phyloP scores from a whole-genome alignment of 2,329 filamentous ascomycete species.

The Fusarium musae region DNA sequence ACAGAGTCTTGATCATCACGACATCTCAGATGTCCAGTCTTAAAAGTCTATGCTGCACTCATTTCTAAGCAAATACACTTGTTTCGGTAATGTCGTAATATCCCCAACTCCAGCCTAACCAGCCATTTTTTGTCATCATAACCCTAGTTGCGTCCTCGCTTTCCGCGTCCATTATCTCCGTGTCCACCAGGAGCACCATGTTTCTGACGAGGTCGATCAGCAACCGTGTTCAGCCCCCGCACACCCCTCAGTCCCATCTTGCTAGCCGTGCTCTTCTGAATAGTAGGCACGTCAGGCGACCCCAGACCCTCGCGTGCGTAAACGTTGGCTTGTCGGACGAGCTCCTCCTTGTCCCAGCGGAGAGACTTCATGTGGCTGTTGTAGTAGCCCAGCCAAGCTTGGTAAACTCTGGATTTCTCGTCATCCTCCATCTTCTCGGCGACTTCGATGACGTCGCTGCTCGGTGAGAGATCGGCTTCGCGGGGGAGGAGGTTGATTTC shows the following conservation, averaged over 20 bases:
- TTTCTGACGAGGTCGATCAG: slow-evolving; percentile 53
- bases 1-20: slow-evolving; percentile 1
- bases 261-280: slow-evolving; percentile 59
- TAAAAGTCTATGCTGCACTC: slow-evolving; percentile 19
- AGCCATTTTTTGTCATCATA: background rate
- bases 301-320: slow-evolving; percentile 62
- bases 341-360: slow-evolving; percentile 54
- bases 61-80: background rate
- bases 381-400: slow-evolving; percentile 68
- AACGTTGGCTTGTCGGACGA: slow-evolving; percentile 63
- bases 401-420: slow-evolving; percentile 61
- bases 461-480: slow-evolving; percentile 57
- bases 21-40: background rate
- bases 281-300: slow-evolving; percentile 57
- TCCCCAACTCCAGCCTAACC: slow-evolving; percentile 10
- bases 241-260: slow-evolving; percentile 69
- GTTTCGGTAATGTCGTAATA: slow-evolving; percentile 2
- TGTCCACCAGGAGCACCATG: slow-evolving; percentile 30
- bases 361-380: slow-evolving; percentile 61
- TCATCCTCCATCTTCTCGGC: slow-evolving; percentile 57
- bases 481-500: slow-evolving; percentile 64
- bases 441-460: slow-evolving; percentile 52
- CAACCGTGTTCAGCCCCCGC: slow-evolving; percentile 59
- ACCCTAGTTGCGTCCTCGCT: slow-evolving; percentile 15
- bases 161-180: slow-evolving; percentile 9